Conservation (phyloP, 1,284 basidiomycete genomes). For the Bjerkandera adusta region DNA sequence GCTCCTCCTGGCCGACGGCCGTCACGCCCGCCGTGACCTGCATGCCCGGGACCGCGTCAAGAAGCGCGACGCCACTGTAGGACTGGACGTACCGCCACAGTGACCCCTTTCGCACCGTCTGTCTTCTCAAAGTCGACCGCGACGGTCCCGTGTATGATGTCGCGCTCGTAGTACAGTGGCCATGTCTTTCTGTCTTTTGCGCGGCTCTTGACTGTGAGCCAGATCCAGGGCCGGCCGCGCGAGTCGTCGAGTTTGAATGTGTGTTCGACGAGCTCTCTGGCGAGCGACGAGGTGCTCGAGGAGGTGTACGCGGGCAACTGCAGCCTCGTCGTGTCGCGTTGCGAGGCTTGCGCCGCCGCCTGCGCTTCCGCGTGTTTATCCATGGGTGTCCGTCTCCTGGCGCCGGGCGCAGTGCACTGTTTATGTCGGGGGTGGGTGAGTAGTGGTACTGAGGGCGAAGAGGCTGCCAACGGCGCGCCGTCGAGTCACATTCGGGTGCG, state of each 20-base stretch:
- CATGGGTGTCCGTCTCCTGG: constrained; percentile 5
- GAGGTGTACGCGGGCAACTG: constrained; percentile 13
- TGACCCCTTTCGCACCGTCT: constrained; percentile 16
- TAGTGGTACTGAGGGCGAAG: neutral
- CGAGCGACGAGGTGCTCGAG: constrained; percentile 9
- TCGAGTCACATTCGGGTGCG: too few species aligned
- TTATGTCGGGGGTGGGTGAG: neutral
- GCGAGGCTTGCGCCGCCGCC: neutral
- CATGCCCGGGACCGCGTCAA: too few species aligned
- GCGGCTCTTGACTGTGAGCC: constrained; percentile 19
- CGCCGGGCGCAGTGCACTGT: neutral
- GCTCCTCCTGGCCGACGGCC: constrained; percentile 36
- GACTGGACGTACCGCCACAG: constrained; percentile 16
- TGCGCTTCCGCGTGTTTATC: constrained; percentile 16
- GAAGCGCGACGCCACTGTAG: too few species aligned
- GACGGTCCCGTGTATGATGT: constrained; percentile 17
- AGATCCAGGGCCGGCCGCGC: constrained; percentile 17
- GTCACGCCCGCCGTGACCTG: constrained; percentile 29
- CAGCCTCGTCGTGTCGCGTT: constrained; percentile 1
- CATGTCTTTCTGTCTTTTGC: constrained; percentile 17
- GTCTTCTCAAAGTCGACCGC: constrained; percentile 19
- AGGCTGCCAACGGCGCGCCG: neutral
- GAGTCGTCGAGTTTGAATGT: constrained; percentile 15
- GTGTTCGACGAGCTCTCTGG: constrained; percentile 14
- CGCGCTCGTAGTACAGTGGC: constrained; percentile 19